Percentiles rank a stretch among this genome's conserved stretches.
Evolutionary conservation across 345 rosid genomes (phyloP).

Genomic region (Aquilaria yunnanensis): DNA sequence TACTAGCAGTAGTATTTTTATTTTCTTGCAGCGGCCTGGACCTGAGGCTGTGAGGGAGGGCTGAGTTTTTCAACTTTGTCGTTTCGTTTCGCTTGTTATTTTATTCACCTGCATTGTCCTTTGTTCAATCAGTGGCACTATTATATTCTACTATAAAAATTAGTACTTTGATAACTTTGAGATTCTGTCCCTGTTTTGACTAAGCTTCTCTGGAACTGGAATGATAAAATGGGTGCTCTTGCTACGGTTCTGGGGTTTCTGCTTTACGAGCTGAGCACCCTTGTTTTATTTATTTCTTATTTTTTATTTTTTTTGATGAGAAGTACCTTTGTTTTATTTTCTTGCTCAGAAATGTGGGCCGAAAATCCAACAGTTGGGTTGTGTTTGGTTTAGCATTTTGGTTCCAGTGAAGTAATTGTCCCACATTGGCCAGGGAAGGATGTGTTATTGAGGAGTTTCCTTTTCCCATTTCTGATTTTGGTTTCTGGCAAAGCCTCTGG

Average conservation of each 20-base stretch:
- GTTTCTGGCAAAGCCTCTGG: no score
- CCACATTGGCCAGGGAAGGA: no score
- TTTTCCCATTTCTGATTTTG: no score
- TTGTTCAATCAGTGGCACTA: background rate
- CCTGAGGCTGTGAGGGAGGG: no score
- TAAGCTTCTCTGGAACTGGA: no score
- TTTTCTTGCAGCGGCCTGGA: no score
- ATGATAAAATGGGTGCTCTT: background rate
- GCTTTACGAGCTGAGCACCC: slow-evolving; percentile 19
- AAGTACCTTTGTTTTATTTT: slow-evolving; percentile 18
- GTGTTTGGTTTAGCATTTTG: no score
- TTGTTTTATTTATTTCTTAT: slow-evolving; percentile 7
- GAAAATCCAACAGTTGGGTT: no score
- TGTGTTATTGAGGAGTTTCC: no score
- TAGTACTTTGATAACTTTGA: background rate
- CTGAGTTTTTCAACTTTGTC: slow-evolving; percentile 31
- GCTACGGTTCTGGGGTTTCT: slow-evolving; percentile 12
- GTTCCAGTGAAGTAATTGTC: no score
- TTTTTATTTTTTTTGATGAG: background rate
- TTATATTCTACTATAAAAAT: slow-evolving; percentile 15
- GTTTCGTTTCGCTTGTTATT: slow-evolving; percentile 25
- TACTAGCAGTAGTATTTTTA: slow-evolving; percentile 15
- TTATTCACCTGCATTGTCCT: slow-evolving; percentile 13
- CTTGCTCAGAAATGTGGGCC: no score
- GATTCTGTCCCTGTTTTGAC: no score